Percentiles rank a stretch among this genome's conserved stretches.
Evolutionary conservation across 805 yeast species (phyloP).

Genomic region (Pichia scutulata): DNA sequence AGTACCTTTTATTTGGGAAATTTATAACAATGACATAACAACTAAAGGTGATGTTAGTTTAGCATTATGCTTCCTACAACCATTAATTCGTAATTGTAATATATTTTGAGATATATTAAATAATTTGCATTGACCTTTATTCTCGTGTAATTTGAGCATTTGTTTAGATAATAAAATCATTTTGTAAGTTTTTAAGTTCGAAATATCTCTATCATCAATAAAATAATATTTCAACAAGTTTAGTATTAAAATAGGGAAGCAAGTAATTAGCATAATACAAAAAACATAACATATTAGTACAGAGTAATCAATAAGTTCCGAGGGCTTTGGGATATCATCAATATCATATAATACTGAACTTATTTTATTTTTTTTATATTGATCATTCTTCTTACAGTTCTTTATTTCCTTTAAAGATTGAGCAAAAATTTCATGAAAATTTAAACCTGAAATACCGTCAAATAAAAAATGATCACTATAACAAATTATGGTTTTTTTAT

Average conservation of each 20-base stretch:
- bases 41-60: constrained; percentile 12
- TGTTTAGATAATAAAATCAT: constrained; percentile 1
- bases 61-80: constrained; percentile 8
- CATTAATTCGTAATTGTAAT: background rate
- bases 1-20: constrained; percentile 8
- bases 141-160: background rate
- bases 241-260: constrained; percentile 3
- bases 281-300: constrained; percentile 6
- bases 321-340: constrained; percentile 6
- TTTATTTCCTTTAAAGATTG: background rate
- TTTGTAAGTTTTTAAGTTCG: constrained; percentile 5
- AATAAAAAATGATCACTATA: constrained; percentile 28
- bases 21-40: constrained; percentile 7
- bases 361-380: background rate
- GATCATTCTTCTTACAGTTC: background rate
- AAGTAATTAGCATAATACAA: constrained; percentile 6
- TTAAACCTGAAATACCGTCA: constrained; percentile 29
- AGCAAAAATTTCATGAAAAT: constrained; percentile 25
- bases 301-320: constrained; percentile 11
- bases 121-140: constrained; percentile 6
- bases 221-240: constrained; percentile 8
- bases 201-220: constrained; percentile 7
- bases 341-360: constrained; percentile 4
- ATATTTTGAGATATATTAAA: constrained; percentile 2
- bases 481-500: constrained; percentile 13